Evolutionary conservation across 768 basidiomycete genomes (phyloP).

Genomic region (Zangia roseola): DNA sequence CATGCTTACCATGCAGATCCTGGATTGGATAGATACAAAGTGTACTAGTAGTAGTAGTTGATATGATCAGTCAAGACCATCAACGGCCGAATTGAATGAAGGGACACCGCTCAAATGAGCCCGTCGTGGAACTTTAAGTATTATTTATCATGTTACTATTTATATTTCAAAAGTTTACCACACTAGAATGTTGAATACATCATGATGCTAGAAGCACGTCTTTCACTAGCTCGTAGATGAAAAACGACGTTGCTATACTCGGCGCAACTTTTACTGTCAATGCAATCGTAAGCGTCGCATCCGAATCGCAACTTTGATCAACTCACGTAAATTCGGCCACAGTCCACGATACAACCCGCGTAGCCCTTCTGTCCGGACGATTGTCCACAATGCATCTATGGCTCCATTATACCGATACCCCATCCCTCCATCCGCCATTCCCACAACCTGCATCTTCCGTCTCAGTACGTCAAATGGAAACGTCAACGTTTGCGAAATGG

Average conservation of each 20-base stretch:
- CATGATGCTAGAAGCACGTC: slow-evolving; percentile 41
- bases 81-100: slow-evolving; percentile 8
- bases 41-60: not conserved
- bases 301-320: slow-evolving; percentile 4
- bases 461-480: slow-evolving; percentile 95
- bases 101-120: not conserved
- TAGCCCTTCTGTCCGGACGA: slow-evolving; percentile 72
- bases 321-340: slow-evolving; percentile 85
- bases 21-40: slow-evolving; percentile 7
- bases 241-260: slow-evolving; percentile 84
- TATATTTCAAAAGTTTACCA: not conserved
- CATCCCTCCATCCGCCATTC: slow-evolving; percentile 61
- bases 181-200: not conserved
- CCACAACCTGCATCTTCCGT: slow-evolving; percentile 93
- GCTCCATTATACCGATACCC: slow-evolving; percentile 77
- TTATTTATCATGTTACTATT: slow-evolving; percentile 6
- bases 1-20: slow-evolving; percentile 27
- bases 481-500: slow-evolving; percentile 90
- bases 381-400: slow-evolving; percentile 69
- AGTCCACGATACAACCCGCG: slow-evolving; percentile 79
- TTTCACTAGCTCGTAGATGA: slow-evolving; percentile 73
- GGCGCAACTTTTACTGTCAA: slow-evolving; percentile 85
- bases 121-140: slow-evolving; percentile 14
- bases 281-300: slow-evolving; percentile 8
- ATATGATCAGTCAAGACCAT: slow-evolving; percentile 29